phyloP scores from a whole-genome alignment of 495 filamentous ascomycete species.

The Penicillium argentinense region DNA sequence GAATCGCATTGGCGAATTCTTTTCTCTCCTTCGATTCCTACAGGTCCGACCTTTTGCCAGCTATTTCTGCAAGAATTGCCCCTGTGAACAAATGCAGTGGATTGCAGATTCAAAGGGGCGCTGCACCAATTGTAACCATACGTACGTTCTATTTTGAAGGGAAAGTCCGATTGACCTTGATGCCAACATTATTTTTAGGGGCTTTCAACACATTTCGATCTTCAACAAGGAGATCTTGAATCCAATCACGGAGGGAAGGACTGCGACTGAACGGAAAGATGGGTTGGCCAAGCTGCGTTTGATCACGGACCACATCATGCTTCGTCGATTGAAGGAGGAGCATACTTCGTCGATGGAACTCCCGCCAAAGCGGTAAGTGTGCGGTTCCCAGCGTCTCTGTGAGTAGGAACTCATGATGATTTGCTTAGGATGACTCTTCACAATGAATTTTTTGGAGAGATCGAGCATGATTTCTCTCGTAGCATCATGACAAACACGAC shows the following conservation, averaged over 20 bases:
- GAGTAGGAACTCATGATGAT: too few relatives aligned
- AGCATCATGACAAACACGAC: slow-evolving; percentile 90
- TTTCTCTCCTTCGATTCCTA: slow-evolving; percentile 89
- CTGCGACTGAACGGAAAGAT: slow-evolving; percentile 51
- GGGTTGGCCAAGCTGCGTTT: slow-evolving; percentile 81
- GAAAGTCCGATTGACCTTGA: too few relatives aligned
- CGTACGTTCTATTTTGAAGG: slow-evolving; percentile 30
- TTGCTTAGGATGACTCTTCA: slow-evolving; percentile 65
- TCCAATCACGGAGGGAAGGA: slow-evolving; percentile 62
- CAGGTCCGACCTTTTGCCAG: slow-evolving; percentile 83
- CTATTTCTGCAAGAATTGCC: slow-evolving; percentile 86
- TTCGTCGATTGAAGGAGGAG: slow-evolving; percentile 88
- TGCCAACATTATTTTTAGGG: slow-evolving; percentile 42
- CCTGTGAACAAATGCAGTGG: slow-evolving; percentile 84
- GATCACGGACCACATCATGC: slow-evolving; percentile 88
- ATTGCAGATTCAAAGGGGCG: slow-evolving; percentile 62
- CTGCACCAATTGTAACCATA: slow-evolving; percentile 65
- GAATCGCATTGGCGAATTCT: slow-evolving; percentile 96
- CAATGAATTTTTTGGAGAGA: slow-evolving; percentile 92
- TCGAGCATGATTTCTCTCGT: slow-evolving; percentile 90
- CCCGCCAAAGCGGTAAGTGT: slow-evolving; percentile 73
- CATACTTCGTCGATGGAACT: slow-evolving; percentile 92
- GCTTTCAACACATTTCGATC: slow-evolving; percentile 85
- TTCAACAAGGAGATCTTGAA: slow-evolving; percentile 96
- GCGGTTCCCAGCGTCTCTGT: too few relatives aligned